These are phyloP conservation scores for Leccinum subfulvum DNA, from an alignment of 1,284 basidiomycete genomes.

Conservation along the genomic window DNA sequence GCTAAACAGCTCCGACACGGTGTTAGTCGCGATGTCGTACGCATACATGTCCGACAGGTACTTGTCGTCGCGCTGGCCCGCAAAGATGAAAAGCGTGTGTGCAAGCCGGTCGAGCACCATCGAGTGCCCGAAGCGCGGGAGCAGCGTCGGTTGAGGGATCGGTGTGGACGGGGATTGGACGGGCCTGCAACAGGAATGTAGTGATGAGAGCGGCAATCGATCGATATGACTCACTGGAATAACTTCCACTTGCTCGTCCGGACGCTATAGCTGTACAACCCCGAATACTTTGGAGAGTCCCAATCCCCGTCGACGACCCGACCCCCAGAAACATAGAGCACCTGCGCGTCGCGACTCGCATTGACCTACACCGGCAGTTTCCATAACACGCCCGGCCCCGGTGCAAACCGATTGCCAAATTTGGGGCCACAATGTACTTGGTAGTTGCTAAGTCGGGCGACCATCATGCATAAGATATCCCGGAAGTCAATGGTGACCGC, in stretches of 20 bases:
- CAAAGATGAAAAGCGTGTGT: constrained; percentile 65
- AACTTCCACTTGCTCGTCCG: constrained; percentile 60
- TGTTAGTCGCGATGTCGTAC: constrained; percentile 59
- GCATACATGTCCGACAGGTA: constrained; percentile 70
- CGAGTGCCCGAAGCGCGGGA: constrained; percentile 70
- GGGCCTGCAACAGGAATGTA: constrained; percentile 26
- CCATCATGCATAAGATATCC: too few species aligned
- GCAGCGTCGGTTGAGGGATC: constrained; percentile 39
- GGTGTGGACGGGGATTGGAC: constrained; percentile 30
- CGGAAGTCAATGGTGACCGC: too few species aligned
- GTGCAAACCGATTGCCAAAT: too few species aligned
- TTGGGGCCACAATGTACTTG: too few species aligned
- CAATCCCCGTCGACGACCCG: constrained; percentile 66
- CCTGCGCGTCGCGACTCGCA: constrained; percentile 48
- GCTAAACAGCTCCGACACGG: constrained; percentile 58
- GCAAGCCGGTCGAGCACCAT: constrained; percentile 68
- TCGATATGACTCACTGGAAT: constrained; percentile 50
- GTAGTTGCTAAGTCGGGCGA: too few species aligned
- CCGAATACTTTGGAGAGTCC: constrained; percentile 59
- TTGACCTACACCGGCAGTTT: too few species aligned
- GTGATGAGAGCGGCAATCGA: background rate
- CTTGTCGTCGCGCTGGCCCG: constrained; percentile 63
- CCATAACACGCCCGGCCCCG: too few species aligned
- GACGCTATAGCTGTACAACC: constrained; percentile 69
- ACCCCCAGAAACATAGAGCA: constrained; percentile 79